Evolutionary conservation across 805 yeast species (phyloP).

Genomic region (Ogataea methylovora): DNA sequence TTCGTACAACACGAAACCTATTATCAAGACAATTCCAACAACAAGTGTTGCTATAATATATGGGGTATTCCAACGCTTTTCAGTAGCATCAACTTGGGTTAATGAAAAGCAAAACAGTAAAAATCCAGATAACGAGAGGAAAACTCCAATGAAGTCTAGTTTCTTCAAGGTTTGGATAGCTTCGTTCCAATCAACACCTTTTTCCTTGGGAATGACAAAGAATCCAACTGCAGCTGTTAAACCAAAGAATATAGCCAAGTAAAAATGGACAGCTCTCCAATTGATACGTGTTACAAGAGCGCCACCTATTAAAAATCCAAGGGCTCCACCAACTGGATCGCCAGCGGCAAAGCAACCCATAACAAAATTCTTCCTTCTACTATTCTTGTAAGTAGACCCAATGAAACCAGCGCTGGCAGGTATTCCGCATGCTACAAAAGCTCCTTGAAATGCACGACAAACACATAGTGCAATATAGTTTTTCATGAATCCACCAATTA

Average conservation of each 20-base stretch:
- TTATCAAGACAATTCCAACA: conserved; percentile 28
- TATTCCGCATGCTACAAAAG: conserved; percentile 33
- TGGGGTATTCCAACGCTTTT: conserved; percentile 37
- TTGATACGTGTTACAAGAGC: conserved; percentile 29
- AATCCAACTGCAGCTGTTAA: conserved; percentile 13
- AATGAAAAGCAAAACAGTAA: conserved; percentile 35
- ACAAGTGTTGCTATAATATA: conserved; percentile 37
- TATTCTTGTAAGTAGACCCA: conserved; percentile 32
- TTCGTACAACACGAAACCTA: conserved; percentile 30
- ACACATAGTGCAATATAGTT: conserved; percentile 29
- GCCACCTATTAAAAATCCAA: conserved; percentile 36
- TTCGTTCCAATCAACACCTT: conserved; percentile 16
- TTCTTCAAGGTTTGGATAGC: conserved; percentile 16
- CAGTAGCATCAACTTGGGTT: conserved; percentile 34
- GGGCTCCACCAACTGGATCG: conserved; percentile 39
- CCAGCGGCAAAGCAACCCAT: conserved; percentile 38
- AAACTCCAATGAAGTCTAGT: conserved; percentile 37
- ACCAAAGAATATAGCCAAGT: conserved; percentile 31
- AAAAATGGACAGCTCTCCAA: conserved; percentile 37
- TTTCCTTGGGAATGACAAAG: conserved; percentile 30
- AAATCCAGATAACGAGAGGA: conserved; percentile 31
- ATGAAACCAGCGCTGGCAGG: conserved; percentile 42
- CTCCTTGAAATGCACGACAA: conserved; percentile 38
- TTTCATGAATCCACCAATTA: conserved; percentile 31
- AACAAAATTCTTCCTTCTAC: conserved; percentile 32